phyloP scores from a whole-genome alignment of 441 rosid species.

The Dalechampia spathulata region DNA sequence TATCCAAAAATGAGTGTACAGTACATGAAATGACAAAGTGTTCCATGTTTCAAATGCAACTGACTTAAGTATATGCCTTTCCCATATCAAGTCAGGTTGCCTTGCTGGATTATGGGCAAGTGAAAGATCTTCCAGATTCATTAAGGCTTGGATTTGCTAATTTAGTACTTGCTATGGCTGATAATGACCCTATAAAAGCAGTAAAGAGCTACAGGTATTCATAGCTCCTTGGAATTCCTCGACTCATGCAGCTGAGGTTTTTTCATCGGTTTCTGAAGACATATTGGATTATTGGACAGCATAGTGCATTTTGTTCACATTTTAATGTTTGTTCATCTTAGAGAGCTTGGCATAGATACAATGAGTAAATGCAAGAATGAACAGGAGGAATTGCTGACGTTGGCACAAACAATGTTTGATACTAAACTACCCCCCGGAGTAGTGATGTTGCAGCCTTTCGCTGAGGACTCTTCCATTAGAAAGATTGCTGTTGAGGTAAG shows the following conservation, averaged over 20 bases:
- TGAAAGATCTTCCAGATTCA: constrained; percentile 82
- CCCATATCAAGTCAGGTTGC: constrained; percentile 58
- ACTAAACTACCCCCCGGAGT: constrained; percentile 85
- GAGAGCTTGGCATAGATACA: constrained; percentile 83
- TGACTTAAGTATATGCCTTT: constrained; percentile 17
- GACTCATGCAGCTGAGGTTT: neutral
- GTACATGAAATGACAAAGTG: no score
- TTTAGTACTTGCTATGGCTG: constrained; percentile 82
- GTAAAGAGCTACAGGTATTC: constrained; percentile 73
- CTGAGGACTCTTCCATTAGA: constrained; percentile 77
- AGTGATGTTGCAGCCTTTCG: constrained; percentile 72
- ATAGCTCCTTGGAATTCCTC: neutral
- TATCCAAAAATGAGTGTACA: no score
- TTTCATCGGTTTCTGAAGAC: neutral
- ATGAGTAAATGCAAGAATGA: constrained; percentile 53
- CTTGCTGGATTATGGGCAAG: constrained; percentile 93
- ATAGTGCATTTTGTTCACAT: neutral
- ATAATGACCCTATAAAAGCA: constrained; percentile 51
- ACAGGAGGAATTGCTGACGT: constrained; percentile 58
- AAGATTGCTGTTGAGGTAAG: constrained; percentile 69
- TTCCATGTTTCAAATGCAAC: constrained; percentile 5
- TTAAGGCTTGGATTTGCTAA: constrained; percentile 85
- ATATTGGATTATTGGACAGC: neutral
- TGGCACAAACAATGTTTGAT: constrained; percentile 93
- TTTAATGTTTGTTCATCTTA: constrained; percentile 18